These are phyloP conservation scores for Venturia aucupariae DNA, from an alignment of 2,329 filamentous ascomycete species.

Conservation along the genomic window DNA sequence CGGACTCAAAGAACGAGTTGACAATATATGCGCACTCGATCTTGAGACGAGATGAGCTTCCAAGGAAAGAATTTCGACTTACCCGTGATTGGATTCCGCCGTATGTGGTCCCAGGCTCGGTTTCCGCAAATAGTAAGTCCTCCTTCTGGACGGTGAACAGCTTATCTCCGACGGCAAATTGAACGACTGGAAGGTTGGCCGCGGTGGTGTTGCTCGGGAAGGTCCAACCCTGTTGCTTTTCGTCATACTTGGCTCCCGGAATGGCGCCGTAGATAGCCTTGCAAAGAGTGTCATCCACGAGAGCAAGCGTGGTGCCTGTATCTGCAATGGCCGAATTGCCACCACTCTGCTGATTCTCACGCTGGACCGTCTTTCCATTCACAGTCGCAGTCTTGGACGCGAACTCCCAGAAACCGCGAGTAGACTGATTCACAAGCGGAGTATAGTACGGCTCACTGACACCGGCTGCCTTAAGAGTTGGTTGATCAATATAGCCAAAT, in stretches of 20 bases:
- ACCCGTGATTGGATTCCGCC: conserved; percentile 59
- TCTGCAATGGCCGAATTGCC: conserved; percentile 59
- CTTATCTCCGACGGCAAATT: conserved; percentile 53
- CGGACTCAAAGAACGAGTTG: too few species aligned
- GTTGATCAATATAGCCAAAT: conserved; percentile 61
- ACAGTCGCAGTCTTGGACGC: conserved; percentile 47
- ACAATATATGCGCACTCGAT: background rate
- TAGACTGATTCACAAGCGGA: conserved; percentile 46
- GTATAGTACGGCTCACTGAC: conserved; percentile 50
- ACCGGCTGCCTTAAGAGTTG: conserved; percentile 46
- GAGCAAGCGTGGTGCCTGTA: conserved; percentile 59
- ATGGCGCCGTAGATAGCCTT: conserved; percentile 56
- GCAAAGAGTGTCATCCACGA: conserved; percentile 53
- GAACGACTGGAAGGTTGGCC: conserved; percentile 50
- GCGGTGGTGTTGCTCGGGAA: conserved; percentile 47
- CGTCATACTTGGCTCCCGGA: conserved; percentile 45
- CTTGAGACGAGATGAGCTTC: background rate
- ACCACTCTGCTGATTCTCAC: conserved; percentile 25
- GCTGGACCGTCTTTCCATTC: conserved; percentile 44
- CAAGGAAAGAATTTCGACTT: conserved; percentile 17
- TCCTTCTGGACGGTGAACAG: conserved; percentile 55
- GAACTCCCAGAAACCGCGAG: conserved; percentile 60
- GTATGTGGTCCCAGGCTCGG: conserved; percentile 47
- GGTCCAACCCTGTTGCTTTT: conserved; percentile 51
- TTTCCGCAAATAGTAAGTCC: conserved; percentile 50